Conservation (phyloP, 495 filamentous ascomycete genomes). For the Aspergillus kassunensis region DNA sequence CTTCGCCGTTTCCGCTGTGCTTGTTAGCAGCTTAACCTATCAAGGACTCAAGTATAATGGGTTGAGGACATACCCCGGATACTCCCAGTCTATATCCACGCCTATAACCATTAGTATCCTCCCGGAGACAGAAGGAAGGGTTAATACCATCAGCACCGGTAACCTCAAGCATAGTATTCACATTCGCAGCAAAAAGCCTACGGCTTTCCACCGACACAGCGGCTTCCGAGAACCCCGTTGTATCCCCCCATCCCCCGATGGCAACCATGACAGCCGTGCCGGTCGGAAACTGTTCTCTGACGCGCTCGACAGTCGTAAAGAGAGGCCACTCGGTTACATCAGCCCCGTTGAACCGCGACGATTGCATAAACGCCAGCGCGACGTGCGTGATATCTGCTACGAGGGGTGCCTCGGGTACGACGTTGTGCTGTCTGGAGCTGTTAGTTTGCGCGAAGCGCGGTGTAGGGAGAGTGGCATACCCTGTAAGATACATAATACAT, state of each 20-base stretch:
- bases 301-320: slow-evolving; percentile 57
- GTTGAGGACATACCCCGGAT: slow-evolving; percentile 53
- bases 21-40: too few relatives aligned
- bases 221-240: slow-evolving; percentile 54
- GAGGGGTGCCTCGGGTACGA: neutral
- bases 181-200: slow-evolving; percentile 57
- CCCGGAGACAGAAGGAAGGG: too few relatives aligned
- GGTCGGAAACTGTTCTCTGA: slow-evolving; percentile 54
- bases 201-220: slow-evolving; percentile 51
- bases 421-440: slow-evolving; percentile 3
- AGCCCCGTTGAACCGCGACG: neutral
- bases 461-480: neutral
- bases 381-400: slow-evolving; percentile 5
- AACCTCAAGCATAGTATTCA: slow-evolving; percentile 56
- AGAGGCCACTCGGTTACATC: slow-evolving; percentile 18
- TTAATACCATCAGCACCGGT: slow-evolving; percentile 58
- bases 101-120: slow-evolving; percentile 13
- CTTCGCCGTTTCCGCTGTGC: slow-evolving; percentile 66
- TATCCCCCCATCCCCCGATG: slow-evolving; percentile 73
- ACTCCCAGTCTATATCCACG: slow-evolving; percentile 77
- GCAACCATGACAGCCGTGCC: slow-evolving; percentile 60
- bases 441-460: neutral
- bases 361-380: slow-evolving; percentile 5
- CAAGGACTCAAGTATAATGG: too few relatives aligned
- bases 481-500: slow-evolving; percentile 6